phyloP scores from a whole-genome alignment of 2,329 filamentous ascomycete genomes.

The Ophiosphaerella herpotricha region DNA sequence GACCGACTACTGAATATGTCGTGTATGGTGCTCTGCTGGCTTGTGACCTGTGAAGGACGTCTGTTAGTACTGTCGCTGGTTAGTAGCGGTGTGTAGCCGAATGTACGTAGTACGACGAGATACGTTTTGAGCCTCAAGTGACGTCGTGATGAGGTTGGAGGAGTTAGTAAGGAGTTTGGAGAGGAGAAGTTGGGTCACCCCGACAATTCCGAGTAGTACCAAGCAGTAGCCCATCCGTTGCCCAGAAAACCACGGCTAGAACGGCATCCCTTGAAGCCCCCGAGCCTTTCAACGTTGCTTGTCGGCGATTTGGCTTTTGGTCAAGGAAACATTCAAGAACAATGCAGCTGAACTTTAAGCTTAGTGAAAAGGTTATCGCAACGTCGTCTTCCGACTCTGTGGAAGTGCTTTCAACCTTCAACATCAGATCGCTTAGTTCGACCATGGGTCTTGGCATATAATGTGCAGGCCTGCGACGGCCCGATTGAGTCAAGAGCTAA shows the following conservation, averaged over 20 bases:
- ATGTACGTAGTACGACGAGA: not conserved
- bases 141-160: not conserved
- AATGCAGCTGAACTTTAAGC: not conserved
- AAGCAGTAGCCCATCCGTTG: not conserved
- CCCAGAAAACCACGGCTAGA: slow-evolving; percentile 1
- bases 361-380: slow-evolving; percentile 4
- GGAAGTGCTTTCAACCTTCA: not conserved
- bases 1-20: not conserved
- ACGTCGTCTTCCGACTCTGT: not conserved
- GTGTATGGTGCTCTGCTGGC: not conserved
- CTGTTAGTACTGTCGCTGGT: not conserved
- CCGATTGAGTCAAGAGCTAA: no score
- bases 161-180: not conserved
- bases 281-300: slow-evolving; percentile 8
- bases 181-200: not conserved
- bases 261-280: slow-evolving; percentile 1
- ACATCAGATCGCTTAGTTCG: no score
- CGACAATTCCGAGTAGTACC: not conserved
- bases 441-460: no score
- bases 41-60: slow-evolving; percentile 13
- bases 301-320: slow-evolving; percentile 4
- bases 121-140: not conserved
- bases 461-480: not conserved
- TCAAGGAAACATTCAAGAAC: not conserved
- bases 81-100: not conserved